Base-by-base conservation (phyloP, 805 yeast genomes). In the Barnettozyma pratensis region DNA sequence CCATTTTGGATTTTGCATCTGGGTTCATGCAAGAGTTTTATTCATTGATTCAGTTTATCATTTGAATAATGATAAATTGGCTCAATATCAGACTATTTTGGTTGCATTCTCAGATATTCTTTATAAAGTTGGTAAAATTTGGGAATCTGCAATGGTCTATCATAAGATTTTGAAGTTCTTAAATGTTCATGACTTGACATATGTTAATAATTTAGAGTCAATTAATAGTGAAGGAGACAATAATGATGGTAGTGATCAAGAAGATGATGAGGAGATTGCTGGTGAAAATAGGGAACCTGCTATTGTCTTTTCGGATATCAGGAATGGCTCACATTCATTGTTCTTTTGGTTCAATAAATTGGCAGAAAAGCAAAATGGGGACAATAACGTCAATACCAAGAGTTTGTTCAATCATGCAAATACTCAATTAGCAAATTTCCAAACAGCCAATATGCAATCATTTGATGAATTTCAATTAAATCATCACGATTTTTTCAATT, bases 231-330 rank as follows among this genome's bases (percentile, higher is more conserved):
- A 31, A 41, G 57, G 43, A 41, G 48, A 30, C 9, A 47, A 40
- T 19, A 61, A 54, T 9, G 63, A 58, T 25, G 59, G 57, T n/a
- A 51, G 46, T 9, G 52, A 45, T 14, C 55, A 50, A 4, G 47
- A 51, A 37, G 46, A 54, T 10, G 63, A 58, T 28, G 66, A 63
- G 39, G 61, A 60, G 30, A 55, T 55, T 29, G 53, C 60, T 5
- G 63, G 62, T 14, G 61, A 56, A 26, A 40, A 54, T 11, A 52
- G 57, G 46, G 69, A 65, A 42, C 70, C 71, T 4, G 64, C 67
- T 10, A 62, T 61, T 44, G 73, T 71, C 12, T 64, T 70, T 38
- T 58, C 68, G 1, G 69, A 65, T 48, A 63, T 65, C 63, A 56
- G 66, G 37, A 57, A 64, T 30, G 65, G 64, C 26, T 62, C 67